Base-by-base conservation (phyloP, 352 stramenopile species). In the Phytopythium delawarense region DNA sequence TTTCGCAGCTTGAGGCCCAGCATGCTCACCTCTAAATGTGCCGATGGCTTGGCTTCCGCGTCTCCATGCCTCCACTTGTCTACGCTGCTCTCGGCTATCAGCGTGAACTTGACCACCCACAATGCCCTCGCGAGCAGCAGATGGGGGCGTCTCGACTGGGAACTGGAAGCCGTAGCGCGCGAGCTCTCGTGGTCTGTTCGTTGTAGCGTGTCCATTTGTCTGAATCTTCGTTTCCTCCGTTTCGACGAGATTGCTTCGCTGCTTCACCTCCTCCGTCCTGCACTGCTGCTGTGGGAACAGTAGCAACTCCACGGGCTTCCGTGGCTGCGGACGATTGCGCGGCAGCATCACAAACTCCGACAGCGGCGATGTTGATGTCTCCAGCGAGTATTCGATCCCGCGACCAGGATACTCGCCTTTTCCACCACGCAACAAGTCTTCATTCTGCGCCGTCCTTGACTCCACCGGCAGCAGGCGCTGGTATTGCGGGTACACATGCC, bases 321-420 rank as follows among this genome's bases (percentile, higher is more conserved):
- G 64, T 61, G 72, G 72, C 20, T 76, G 72, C 13, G 72, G 72
- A 13, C 72, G 70, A 23, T 66, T 75, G 50, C 67, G 73, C 9
- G 72, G 72, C 37, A 80, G 56, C 40, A 74, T 37, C 18, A 78
- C 68, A 25, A 80, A 80, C 23, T 64, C 64, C 7, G 70, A 78
- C 37, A 80, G 46, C 16, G 62, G 46, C 2, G 64, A 53, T 5
- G 48, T 23, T 7, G 48, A n/a, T 6, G 48, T 7, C 23, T 28
- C 25, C n/a, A 37, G 48, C 25, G 48, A 35, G 48, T 53, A 35
- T 2, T 30, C 44, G n/a, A 15, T 25, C 8, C 44, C 44, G 44
- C 44, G 18, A 28, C n/a, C 20, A 30, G 7, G n/a, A n/a, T n/a
- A 50, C 44, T 5, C 44, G 25, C 44, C 44, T 25, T 46, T 46